Evolutionary conservation across 768 basidiomycete species (phyloP).

Genomic region (Pulveroboletus ravenelii): DNA sequence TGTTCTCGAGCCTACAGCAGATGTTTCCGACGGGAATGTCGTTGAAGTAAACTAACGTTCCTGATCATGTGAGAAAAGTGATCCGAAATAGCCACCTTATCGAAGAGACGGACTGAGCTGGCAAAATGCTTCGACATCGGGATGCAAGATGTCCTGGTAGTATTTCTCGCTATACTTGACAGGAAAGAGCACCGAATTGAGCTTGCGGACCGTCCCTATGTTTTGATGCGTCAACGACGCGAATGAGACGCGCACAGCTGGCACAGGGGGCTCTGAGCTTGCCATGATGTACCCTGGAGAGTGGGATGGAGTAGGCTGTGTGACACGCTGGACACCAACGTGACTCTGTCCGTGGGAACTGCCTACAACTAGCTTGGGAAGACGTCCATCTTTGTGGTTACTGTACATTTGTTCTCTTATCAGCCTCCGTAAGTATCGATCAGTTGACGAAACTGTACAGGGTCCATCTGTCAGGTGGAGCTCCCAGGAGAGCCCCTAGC

Average conservation of each 20-base stretch:
- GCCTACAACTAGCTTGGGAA: slow-evolving; percentile 8
- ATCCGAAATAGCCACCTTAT: slow-evolving; percentile 7
- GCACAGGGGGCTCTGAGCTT: slow-evolving; percentile 16
- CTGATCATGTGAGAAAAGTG: slow-evolving; percentile 23
- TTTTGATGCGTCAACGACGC: slow-evolving; percentile 77
- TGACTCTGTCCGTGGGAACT: slow-evolving; percentile 23
- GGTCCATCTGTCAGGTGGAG: slow-evolving; percentile 21
- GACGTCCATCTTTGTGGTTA: slow-evolving; percentile 13
- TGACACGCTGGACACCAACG: slow-evolving; percentile 7
- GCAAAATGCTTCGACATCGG: slow-evolving; percentile 82
- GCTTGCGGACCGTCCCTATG: slow-evolving; percentile 60
- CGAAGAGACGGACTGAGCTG: slow-evolving; percentile 65
- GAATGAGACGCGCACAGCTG: slow-evolving; percentile 53
- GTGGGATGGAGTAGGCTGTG: slow-evolving; percentile 13
- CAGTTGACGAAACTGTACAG: slow-evolving; percentile 19
- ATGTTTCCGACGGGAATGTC: slow-evolving; percentile 88
- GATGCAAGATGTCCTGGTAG: slow-evolving; percentile 71
- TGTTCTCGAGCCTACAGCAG: slow-evolving; percentile 77
- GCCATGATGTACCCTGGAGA: slow-evolving; percentile 13
- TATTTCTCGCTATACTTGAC: slow-evolving; percentile 87
- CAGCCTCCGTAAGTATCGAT: slow-evolving; percentile 21
- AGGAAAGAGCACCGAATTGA: slow-evolving; percentile 79
- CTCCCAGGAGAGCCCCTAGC: slow-evolving; percentile 3
- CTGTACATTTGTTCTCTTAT: slow-evolving; percentile 20
- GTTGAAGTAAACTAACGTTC: slow-evolving; percentile 76